Percentiles rank a stretch among this genome's conserved stretches.
phyloP scores from a whole-genome alignment of 2,329 filamentous ascomycete species.

The Trichoderma koningii region DNA sequence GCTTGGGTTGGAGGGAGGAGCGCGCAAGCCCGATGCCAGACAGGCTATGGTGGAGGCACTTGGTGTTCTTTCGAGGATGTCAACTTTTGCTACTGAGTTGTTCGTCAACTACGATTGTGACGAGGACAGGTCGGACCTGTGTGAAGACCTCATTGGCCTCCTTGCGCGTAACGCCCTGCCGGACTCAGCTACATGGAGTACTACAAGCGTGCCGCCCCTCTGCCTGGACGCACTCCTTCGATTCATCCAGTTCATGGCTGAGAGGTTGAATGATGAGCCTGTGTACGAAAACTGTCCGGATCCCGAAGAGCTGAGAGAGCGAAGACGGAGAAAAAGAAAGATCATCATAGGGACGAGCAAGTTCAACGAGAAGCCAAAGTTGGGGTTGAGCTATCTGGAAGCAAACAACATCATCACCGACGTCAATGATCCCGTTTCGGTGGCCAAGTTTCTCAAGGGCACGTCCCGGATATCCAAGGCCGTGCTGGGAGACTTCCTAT shows the following conservation, averaged over 20 bases:
- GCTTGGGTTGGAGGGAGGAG: slow-evolving; percentile 86
- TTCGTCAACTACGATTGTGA: slow-evolving; percentile 99
- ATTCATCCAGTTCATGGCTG: slow-evolving; percentile 89
- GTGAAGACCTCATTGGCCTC: slow-evolving; percentile 91
- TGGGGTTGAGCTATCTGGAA: slow-evolving; percentile 80
- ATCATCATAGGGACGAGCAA: slow-evolving; percentile 86
- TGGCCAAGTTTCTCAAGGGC: slow-evolving; percentile 85
- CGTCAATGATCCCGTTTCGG: slow-evolving; percentile 69
- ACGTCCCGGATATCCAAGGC: slow-evolving; percentile 89
- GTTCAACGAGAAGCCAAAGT: slow-evolving; percentile 94
- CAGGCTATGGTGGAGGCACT: slow-evolving; percentile 99
- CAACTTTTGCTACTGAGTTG: slow-evolving; percentile 90
- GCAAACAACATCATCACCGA: slow-evolving; percentile 83
- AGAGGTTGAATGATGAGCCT: slow-evolving; percentile 75
- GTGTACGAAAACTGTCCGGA: slow-evolving; percentile 67
- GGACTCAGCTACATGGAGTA: slow-evolving; percentile 98
- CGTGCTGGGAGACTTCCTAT: slow-evolving; percentile 86
- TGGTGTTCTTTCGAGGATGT: slow-evolving; percentile 86
- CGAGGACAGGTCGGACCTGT: slow-evolving; percentile 84
- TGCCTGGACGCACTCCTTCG: slow-evolving; percentile 90
- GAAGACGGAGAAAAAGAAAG: slow-evolving; percentile 78
- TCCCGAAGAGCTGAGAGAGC: slow-evolving; percentile 64
- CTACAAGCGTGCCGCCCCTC: slow-evolving; percentile 92
- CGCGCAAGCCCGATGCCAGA: slow-evolving; percentile 88
- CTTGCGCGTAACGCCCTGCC: slow-evolving; percentile 93